Evolutionary conservation across 2,329 filamentous ascomycete species (phyloP).

Genomic region (Colletotrichum sidae): DNA sequence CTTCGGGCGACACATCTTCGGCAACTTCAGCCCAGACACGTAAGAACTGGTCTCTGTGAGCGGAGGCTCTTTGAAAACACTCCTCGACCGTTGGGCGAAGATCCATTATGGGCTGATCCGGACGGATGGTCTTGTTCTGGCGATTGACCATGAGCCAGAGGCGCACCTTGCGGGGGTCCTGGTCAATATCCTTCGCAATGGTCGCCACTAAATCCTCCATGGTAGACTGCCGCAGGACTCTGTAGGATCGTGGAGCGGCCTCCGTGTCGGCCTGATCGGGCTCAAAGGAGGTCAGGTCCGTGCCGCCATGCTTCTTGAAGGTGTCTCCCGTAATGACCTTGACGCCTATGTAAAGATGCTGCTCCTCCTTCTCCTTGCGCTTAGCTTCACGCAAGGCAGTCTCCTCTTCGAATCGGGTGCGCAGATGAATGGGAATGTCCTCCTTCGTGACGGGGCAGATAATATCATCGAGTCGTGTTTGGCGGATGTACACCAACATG

Average conservation of each 20-base stretch:
- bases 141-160: constrained; percentile 99
- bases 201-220: constrained; percentile 79
- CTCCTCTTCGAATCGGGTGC: constrained; percentile 80
- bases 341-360: constrained; percentile 90
- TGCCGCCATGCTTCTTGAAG: constrained; percentile 84
- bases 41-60: constrained; percentile 77
- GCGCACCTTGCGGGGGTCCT: constrained; percentile 78
- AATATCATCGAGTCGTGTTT: constrained; percentile 85
- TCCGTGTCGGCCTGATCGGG: constrained; percentile 68
- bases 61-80: constrained; percentile 60
- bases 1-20: constrained; percentile 73
- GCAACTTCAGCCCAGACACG: constrained; percentile 89
- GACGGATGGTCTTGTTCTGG: constrained; percentile 95
- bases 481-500: constrained; percentile 98
- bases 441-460: constrained; percentile 80
- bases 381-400: constrained; percentile 79
- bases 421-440: constrained; percentile 84
- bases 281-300: constrained; percentile 82
- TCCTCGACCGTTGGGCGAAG: constrained; percentile 83
- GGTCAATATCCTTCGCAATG: constrained; percentile 76
- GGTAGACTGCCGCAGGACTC: constrained; percentile 79
- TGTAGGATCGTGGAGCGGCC: constrained; percentile 78
- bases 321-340: constrained; percentile 85
- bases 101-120: constrained; percentile 88
- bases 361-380: constrained; percentile 91